Conservation (phyloP, 257 asterid species). For the Gentiana macrophylla region DNA sequence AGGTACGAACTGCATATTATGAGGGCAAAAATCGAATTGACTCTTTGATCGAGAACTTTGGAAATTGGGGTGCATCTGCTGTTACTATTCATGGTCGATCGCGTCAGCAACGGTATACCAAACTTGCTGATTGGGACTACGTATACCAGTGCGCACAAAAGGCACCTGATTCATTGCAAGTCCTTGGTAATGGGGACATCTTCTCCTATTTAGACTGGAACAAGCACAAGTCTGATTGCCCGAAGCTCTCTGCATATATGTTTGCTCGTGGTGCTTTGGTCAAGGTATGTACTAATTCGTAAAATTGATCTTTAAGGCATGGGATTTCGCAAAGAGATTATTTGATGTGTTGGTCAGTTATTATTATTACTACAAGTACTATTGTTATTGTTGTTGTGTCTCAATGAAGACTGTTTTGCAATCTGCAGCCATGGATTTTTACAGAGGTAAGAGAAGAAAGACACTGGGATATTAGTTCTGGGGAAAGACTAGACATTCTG, state of each 20-base stretch:
- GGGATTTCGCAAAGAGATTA: background rate
- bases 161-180: slow-evolving; percentile 64
- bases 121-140: slow-evolving; percentile 92
- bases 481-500: slow-evolving; percentile 65
- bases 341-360: background rate
- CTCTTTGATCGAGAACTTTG: slow-evolving; percentile 66
- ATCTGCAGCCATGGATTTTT: slow-evolving; percentile 89
- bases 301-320: background rate
- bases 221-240: slow-evolving; percentile 60
- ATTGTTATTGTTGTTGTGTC: too few relatives aligned
- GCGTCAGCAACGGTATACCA: slow-evolving; percentile 90
- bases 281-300: slow-evolving; percentile 45
- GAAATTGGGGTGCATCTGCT: slow-evolving; percentile 86
- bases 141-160: slow-evolving; percentile 52
- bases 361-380: too few relatives aligned
- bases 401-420: background rate
- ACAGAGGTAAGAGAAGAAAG: slow-evolving; percentile 97
- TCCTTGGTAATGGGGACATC: slow-evolving; percentile 90
- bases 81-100: slow-evolving; percentile 93
- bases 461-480: slow-evolving; percentile 94
- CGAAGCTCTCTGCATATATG: slow-evolving; percentile 86
- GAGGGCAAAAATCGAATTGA: slow-evolving; percentile 39
- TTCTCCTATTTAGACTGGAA: slow-evolving; percentile 87
- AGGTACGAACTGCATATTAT: too few relatives aligned
- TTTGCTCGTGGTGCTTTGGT: slow-evolving; percentile 87